Evolutionary conservation across 257 asterid genomes (phyloP).

Genomic region (Salvia hispanica): DNA sequence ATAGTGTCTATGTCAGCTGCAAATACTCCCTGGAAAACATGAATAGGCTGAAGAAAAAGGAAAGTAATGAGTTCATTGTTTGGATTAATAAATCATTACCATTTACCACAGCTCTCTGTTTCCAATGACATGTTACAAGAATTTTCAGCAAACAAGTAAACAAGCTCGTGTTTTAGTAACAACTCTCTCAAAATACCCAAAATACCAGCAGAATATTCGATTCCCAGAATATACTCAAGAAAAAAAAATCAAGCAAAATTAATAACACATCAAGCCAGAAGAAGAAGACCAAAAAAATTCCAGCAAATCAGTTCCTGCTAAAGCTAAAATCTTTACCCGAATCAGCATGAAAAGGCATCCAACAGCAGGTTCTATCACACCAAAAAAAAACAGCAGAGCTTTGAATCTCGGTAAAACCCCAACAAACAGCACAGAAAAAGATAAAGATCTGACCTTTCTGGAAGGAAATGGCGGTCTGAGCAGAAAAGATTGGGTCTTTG

Average conservation of each 20-base stretch:
- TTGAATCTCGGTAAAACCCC: conserved; percentile 34
- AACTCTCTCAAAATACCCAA: not conserved
- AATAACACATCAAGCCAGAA: not conserved
- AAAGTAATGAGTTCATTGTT: too few relatives aligned
- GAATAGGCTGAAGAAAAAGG: too few relatives aligned
- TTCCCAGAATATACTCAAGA: conserved; percentile 5
- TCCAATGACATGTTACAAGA: not conserved
- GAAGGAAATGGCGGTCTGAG: conserved; percentile 21
- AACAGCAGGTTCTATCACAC: not conserved
- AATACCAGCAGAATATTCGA: conserved; percentile 22
- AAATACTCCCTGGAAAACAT: too few relatives aligned
- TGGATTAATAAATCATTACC: too few relatives aligned
- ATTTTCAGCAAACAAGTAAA: too few relatives aligned
- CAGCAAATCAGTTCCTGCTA: conserved; percentile 8
- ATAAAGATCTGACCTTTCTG: conserved; percentile 37
- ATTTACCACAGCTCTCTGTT: not conserved
- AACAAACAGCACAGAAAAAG: conserved; percentile 27
- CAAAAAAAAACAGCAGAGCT: conserved; percentile 16
- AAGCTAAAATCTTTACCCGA: conserved; percentile 30
- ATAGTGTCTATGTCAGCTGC: not conserved
- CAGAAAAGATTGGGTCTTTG: conserved; percentile 29
- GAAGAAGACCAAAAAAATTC: not conserved
- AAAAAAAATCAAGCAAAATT: not conserved
- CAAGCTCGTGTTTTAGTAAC: too few relatives aligned
- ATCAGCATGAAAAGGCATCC: conserved; percentile 27